A percentile compares a stretch with the other conserved stretches of the same genome.
Evolutionary conservation across 305 asterid species (phyloP).

Genomic region (Solanum aculeatissimum): DNA sequence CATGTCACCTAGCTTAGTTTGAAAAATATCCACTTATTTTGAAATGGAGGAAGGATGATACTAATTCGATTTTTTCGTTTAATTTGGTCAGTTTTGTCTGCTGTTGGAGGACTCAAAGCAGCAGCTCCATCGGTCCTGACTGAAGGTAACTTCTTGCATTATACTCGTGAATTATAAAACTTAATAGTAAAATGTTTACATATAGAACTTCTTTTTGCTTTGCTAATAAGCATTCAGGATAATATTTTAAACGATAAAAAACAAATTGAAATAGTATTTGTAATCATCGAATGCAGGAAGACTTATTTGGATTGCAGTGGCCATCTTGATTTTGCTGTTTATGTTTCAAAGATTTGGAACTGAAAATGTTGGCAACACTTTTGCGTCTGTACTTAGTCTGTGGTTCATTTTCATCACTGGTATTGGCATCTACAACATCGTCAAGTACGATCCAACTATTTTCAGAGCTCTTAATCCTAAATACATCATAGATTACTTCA

Average conservation of each 20-base stretch:
- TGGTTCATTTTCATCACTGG: conserved; percentile 32
- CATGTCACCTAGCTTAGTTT: neutral
- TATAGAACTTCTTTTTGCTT: too few relatives aligned
- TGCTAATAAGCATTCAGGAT: too few relatives aligned
- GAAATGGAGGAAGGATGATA: neutral
- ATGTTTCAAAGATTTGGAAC: conserved; percentile 41
- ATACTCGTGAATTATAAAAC: too few relatives aligned
- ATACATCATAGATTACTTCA: conserved; percentile 27
- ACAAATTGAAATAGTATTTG: too few relatives aligned
- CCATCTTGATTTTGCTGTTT: conserved; percentile 19
- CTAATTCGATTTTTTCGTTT: neutral
- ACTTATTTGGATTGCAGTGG: conserved; percentile 22
- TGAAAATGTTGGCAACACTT: conserved; percentile 42
- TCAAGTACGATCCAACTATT: conserved; percentile 28
- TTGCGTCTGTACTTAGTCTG: conserved; percentile 34
- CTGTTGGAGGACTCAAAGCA: conserved; percentile 46
- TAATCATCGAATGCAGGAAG: conserved; percentile 3
- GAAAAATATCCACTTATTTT: neutral
- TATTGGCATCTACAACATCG: conserved; percentile 33
- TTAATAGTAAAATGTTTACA: too few relatives aligned
- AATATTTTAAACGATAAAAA: too few relatives aligned
- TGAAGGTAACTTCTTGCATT: conserved; percentile 14
- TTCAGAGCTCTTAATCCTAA: conserved; percentile 31
- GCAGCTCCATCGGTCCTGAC: conserved; percentile 28
- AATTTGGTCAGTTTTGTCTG: conserved; percentile 38